Evolutionary conservation across 2,329 filamentous ascomycete genomes (phyloP), one percentile per base, ranked within the genome.

Genomic region (Aureobasidium sp.): DNA sequence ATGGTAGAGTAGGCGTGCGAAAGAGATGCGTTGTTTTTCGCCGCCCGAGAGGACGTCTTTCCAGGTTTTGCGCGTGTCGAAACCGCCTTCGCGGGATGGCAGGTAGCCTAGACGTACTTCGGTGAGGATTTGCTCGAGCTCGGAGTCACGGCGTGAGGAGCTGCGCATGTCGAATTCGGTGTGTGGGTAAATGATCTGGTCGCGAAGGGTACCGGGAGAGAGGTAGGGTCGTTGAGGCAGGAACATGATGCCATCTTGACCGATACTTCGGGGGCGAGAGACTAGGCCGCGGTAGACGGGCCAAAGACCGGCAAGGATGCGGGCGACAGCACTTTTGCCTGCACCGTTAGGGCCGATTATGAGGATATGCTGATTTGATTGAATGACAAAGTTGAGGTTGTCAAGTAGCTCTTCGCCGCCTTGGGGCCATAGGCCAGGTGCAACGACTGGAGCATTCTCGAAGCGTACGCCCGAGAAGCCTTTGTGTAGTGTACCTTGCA

Each of bases 161-260:
- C 90, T 86, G 34, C 86, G 87, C 94, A 99, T 97, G 69, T 99
- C 94, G 45, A 92, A 79, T 71, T 96, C 93, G 7, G 91, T 93
- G 69, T 99, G 91, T 0, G 94, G 94, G 68, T 99, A 99, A 71
- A 97, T 97, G 69, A 99, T 91, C 76, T 99, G 95, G 69, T 99
- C 95, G 30, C 94, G 88, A 10, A 97, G 80, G 1, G 94, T 97
- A 39, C 94, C 94, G 27, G 93, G 89, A 72, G 87, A 93, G 37
- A 97, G 83, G 70, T 97, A 97, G 0, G 93, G 91, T 16, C 93
- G 83, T 73, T 99, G 94, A 0, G 94, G 94, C 11, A 99, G 82
- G 76, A 99, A 97, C 92, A 99, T 97, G 77, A 99, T 96, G 63
- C 94, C 94, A 66, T 97, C 93, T 65, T 72, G 68, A 16, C 70